Conservation (phyloP, 257 asterid genomes). For the Nicotiana otophora region DNA sequence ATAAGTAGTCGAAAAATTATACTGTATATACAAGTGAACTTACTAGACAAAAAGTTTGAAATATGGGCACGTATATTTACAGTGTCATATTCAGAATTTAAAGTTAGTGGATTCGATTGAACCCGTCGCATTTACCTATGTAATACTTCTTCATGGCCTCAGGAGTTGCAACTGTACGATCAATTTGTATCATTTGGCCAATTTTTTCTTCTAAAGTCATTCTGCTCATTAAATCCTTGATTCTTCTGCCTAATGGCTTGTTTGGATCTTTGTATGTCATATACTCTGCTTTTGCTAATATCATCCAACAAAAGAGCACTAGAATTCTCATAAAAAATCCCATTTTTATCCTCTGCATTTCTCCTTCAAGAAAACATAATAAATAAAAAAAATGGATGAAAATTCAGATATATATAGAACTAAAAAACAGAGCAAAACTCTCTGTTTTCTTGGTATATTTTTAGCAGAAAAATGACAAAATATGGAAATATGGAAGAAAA, state of each 20-base stretch:
- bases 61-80: neutral
- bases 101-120: accelerated
- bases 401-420: neutral
- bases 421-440: neutral
- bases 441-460: neutral
- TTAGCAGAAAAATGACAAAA: neutral
- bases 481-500: neutral
- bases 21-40: accelerated
- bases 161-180: slow-evolving; percentile 13
- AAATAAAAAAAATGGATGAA: neutral
- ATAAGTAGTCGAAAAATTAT: neutral
- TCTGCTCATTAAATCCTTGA: slow-evolving; percentile 21
- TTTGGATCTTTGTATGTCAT: slow-evolving; percentile 19
- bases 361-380: neutral
- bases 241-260: slow-evolving; percentile 13
- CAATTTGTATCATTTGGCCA: slow-evolving; percentile 30
- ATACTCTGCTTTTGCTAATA: slow-evolving; percentile 6
- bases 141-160: slow-evolving; percentile 20
- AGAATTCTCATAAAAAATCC: slow-evolving; percentile 6
- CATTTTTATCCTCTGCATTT: slow-evolving; percentile 8
- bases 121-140: slow-evolving; percentile 5
- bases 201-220: slow-evolving; percentile 26
- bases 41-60: neutral
- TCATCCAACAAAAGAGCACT: slow-evolving; percentile 9
- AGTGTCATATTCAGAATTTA: neutral